Percentiles rank a stretch among this genome's conserved stretches.
These are phyloP conservation scores for Ambrosia artemisiifolia DNA, from an alignment of 129 eudicot genomes.

Conservation along the genomic window DNA sequence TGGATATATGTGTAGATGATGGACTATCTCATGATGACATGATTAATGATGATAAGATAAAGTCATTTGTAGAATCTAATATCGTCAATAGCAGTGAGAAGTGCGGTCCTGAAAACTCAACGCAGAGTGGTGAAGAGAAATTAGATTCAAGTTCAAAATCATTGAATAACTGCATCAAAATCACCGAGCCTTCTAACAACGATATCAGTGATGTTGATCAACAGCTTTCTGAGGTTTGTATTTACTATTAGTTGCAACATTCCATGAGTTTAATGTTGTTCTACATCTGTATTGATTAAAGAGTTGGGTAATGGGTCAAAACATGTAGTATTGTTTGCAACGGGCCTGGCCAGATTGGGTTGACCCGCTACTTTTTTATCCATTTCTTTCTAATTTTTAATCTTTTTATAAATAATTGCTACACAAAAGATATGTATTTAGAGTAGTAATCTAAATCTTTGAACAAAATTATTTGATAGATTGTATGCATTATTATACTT, in stretches of 20 bases:
- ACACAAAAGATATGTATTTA: too few species aligned
- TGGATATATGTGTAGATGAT: slow-evolving; percentile 77
- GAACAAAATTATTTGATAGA: too few species aligned
- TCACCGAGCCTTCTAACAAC: slow-evolving; percentile 23
- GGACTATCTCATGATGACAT: slow-evolving; percentile 35
- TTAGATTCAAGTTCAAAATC: slow-evolving; percentile 10
- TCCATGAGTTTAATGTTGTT: not conserved
- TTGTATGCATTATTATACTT: too few species aligned
- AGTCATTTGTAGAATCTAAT: slow-evolving; percentile 28
- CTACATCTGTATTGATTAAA: not conserved
- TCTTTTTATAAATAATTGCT: not conserved
- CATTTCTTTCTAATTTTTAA: not conserved
- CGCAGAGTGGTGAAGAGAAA: slow-evolving; percentile 31
- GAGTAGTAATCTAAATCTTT: not conserved
- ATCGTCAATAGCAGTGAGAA: too few species aligned
- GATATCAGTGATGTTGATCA: slow-evolving; percentile 25
- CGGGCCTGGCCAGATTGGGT: not conserved
- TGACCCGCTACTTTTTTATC: not conserved
- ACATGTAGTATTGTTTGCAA: not conserved
- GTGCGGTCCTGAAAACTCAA: slow-evolving; percentile 9
- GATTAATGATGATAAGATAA: slow-evolving; percentile 17
- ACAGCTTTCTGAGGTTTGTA: slow-evolving; percentile 48
- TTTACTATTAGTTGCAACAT: not conserved
- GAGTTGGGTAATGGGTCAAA: not conserved
- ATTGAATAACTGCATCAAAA: slow-evolving; percentile 12